Base-by-base conservation (phyloP, 495 filamentous ascomycete genomes). In the Paragyromitra xinjiangensis region DNA sequence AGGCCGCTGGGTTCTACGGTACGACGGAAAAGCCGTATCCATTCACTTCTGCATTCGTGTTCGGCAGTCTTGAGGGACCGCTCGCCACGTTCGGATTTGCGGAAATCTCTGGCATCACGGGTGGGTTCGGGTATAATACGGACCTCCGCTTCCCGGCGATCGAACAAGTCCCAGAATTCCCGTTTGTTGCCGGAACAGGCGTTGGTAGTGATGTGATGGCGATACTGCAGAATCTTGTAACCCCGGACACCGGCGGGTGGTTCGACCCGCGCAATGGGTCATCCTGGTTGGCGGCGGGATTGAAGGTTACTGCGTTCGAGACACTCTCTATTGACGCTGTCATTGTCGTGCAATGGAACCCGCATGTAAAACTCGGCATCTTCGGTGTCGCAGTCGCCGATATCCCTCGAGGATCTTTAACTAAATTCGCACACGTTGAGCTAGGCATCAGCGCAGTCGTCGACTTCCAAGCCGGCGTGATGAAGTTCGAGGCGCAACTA, bases 51-150 rank as follows among this genome's bases (percentile, higher is more conserved):
- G 73, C 84, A 2, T 86, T 86, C 69, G 68, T 87, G 7, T 87
- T 85, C 74, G 83, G 74, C 2, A 75, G 69, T 6, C 78, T 88
- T 0, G 79, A 85, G 9, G 87, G 87, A 2, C 87, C 87, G 0
- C 78, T 88, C n/a, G 56, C 85, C 2, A 78, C 77, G 0, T 73
- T 88, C 7, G 84, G 83, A 42, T 85, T 85, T 59, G 86, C 84
- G 0, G 81, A 82, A 14, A 83, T 88, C 37, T 70, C 73, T 0
- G 83, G 83, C 1, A 58, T 88, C 22, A 73, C 71, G 0, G 83
- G 79, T 22, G 87, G 87, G 0, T 86, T 88, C 45, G 87, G 87
- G 3, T 86, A 86, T 72, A 87, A 88, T 66, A 81, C 70, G 9
- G 61, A 50, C 11, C 64, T 87, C 0, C 80, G 73, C 6, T 34